Percentiles rank a stretch among this genome's conserved stretches.
These are phyloP conservation scores for Exophiala phaeomuriformis DNA, from an alignment of 2,329 filamentous ascomycete species.

Conservation along the genomic window DNA sequence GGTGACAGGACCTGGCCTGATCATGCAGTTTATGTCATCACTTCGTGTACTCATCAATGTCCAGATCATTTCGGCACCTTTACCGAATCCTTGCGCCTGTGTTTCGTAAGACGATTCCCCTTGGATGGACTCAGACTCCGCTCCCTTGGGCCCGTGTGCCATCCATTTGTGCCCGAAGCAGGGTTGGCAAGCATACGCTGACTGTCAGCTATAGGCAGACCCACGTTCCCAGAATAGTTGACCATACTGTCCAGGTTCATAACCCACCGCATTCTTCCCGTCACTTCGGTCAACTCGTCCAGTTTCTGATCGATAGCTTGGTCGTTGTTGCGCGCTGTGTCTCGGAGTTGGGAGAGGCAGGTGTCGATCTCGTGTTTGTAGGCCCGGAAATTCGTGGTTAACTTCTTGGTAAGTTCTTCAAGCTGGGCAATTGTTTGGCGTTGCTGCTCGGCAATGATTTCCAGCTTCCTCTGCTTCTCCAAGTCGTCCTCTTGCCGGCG, in stretches of 20 bases:
- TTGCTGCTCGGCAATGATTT: conserved; percentile 42
- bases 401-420: conserved; percentile 36
- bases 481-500: conserved; percentile 34
- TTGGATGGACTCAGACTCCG: conserved; percentile 18
- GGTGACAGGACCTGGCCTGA: background rate
- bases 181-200: background rate
- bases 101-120: conserved; percentile 14
- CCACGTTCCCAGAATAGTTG: conserved; percentile 11
- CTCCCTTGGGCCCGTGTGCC: conserved; percentile 5
- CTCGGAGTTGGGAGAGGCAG: conserved; percentile 31
- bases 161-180: background rate
- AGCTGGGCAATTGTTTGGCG: conserved; percentile 38
- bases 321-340: conserved; percentile 26
- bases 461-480: conserved; percentile 35
- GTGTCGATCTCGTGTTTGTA: conserved; percentile 40
- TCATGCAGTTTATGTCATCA: conserved; percentile 13
- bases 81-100: conserved; percentile 22
- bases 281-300: conserved; percentile 36
- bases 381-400: conserved; percentile 35
- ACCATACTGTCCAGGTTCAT: conserved; percentile 38
- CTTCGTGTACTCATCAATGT: conserved; percentile 18
- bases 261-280: conserved; percentile 44
- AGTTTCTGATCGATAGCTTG: conserved; percentile 34
- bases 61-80: conserved; percentile 20
- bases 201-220: background rate